A percentile compares a stretch with the other conserved stretches of the same genome.
These are phyloP conservation scores for Talaromyces wortmannii DNA, from an alignment of 495 filamentous ascomycete genomes.

Conservation along the genomic window DNA sequence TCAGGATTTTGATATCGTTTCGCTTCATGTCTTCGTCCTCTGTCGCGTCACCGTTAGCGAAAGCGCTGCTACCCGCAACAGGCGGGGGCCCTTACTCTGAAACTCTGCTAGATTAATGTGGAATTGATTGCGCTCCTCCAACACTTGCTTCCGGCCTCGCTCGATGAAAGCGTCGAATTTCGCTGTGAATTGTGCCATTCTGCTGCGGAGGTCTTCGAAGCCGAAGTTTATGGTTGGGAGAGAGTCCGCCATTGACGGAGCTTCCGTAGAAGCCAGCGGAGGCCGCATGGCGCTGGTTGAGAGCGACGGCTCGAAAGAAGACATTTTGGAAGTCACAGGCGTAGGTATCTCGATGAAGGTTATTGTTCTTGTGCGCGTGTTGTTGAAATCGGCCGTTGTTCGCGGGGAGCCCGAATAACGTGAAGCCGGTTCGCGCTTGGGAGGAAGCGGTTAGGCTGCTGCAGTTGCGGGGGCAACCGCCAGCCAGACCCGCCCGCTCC, in stretches of 20 bases:
- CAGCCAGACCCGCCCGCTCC: background rate
- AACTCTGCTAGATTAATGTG: conserved; percentile 82
- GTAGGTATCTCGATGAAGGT: background rate
- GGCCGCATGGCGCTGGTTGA: conserved; percentile 70
- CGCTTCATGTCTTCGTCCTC: conserved; percentile 88
- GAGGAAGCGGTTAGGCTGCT: background rate
- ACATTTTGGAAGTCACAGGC: conserved; percentile 36
- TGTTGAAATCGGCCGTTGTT: background rate
- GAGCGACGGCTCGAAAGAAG: conserved; percentile 70
- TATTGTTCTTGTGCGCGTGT: no score
- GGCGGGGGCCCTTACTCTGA: conserved; percentile 54
- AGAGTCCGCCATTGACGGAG: conserved; percentile 66
- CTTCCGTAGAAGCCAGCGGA: conserved; percentile 49
- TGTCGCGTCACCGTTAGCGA: conserved; percentile 19
- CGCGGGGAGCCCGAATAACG: background rate
- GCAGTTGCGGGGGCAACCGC: conserved; percentile 5
- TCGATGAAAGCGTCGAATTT: conserved; percentile 94
- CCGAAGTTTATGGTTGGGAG: conserved; percentile 91
- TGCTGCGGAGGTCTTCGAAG: conserved; percentile 90
- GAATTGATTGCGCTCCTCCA: conserved; percentile 92
- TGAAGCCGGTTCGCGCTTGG: background rate
- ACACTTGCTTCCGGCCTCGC: conserved; percentile 74
- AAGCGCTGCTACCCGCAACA: background rate
- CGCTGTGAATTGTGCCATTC: conserved; percentile 89
- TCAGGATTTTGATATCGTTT: conserved; percentile 77